Base-by-base conservation (phyloP, 305 asterid genomes). In the Lippia alba region DNA sequence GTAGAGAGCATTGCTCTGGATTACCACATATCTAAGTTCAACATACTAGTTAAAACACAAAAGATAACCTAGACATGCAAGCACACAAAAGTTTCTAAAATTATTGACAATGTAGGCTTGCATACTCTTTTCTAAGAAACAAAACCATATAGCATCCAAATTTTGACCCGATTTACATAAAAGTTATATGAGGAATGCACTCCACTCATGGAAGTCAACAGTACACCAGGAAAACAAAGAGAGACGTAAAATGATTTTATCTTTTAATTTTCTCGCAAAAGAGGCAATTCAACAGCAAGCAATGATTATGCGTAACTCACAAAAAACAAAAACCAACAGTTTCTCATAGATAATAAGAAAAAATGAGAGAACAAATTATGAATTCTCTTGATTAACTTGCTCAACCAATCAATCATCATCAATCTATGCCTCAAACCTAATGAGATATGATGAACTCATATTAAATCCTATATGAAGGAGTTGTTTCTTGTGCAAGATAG, bases 251-350 rank as follows among this genome's bases (percentile, higher is more conserved):
- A 64, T 45, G 17, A 46, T 30, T 46, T 5, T 12, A 59, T 67
- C 16, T 20, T 60, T 39, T 45, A 48, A 61, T 74, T 24, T 58
- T 53, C 61, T 74, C 34, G 46, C 41, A 61, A n/a, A 64, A 66
- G 16, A 24, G n/a, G 11, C 32, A 48, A 34, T 30, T 69, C 24
- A 36, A 45, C 68, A 17, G 15, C 32, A 30, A 67, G 19, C 34
- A 36, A 36, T 20, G 48, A 40, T 17, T 18, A 34, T 8, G 40
- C 19, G 24, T 30, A 40, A 34, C 20, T 39, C 15, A 20, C 49
- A 67, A 40, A 15, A 15, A n/a, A 34, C 24, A 58, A 20, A 61
- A 19, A 71, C 57, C 20, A 30, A 40, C 20, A 54, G 50, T 4
- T 20, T 60, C 68, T 36, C 17, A 39, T 16, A 36, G 17, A 4